A percentile compares a stretch with the other conserved stretches of the same genome.
These are phyloP conservation scores for Physcia stellaris DNA, from an alignment of 495 filamentous ascomycete species.

Conservation along the genomic window DNA sequence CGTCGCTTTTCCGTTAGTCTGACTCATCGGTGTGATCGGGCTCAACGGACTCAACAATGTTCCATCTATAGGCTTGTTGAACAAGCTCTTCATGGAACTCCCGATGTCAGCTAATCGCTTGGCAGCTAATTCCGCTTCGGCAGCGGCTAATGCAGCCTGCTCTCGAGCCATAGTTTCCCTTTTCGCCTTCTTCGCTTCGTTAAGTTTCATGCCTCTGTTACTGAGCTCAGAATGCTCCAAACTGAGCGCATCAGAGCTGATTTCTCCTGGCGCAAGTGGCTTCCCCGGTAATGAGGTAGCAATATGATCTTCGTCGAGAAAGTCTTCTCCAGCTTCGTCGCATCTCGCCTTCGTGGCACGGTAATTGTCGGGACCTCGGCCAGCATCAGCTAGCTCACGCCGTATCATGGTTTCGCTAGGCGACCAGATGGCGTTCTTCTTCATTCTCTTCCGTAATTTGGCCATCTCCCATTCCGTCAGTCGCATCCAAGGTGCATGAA, in stretches of 20 bases:
- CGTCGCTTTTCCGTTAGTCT: neutral
- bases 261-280: slow-evolving; percentile 34
- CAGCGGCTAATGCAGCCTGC: slow-evolving; percentile 37
- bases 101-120: slow-evolving; percentile 40
- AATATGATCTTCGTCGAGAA: slow-evolving; percentile 42
- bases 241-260: slow-evolving; percentile 28
- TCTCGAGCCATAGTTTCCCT: slow-evolving; percentile 57
- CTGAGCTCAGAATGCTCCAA: slow-evolving; percentile 37
- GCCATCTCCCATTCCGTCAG: slow-evolving; percentile 88
- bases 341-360: slow-evolving; percentile 52
- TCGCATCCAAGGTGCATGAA: slow-evolving; percentile 76
- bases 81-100: slow-evolving; percentile 33
- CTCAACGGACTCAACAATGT: neutral
- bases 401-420: slow-evolving; percentile 95
- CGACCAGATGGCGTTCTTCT: slow-evolving; percentile 94
- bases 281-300: slow-evolving; percentile 31
- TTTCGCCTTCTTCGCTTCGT: slow-evolving; percentile 86
- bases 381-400: slow-evolving; percentile 62
- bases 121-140: slow-evolving; percentile 50
- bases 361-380: slow-evolving; percentile 66
- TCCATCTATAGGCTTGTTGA: slow-evolving; percentile 14
- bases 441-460: slow-evolving; percentile 86
- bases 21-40: neutral
- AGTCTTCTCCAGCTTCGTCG: slow-evolving; percentile 50
- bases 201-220: slow-evolving; percentile 82